Conservation (phyloP, 2,329 filamentous ascomycete genomes). For the Truncatella angustata region DNA sequence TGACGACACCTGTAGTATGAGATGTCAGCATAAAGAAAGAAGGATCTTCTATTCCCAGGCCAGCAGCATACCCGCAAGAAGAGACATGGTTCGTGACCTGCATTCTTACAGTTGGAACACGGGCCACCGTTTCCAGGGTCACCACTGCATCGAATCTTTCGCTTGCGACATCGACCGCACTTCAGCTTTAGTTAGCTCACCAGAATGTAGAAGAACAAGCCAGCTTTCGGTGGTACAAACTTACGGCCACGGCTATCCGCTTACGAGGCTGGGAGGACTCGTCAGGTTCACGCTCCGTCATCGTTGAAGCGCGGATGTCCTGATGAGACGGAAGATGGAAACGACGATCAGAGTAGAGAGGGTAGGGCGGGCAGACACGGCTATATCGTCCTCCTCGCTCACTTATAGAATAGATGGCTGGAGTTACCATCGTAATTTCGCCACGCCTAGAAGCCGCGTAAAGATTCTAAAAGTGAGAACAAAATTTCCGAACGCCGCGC, state of each 20-base stretch:
- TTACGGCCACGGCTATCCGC: constrained; percentile 58
- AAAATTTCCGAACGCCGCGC: constrained; percentile 10
- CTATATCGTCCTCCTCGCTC: constrained; percentile 39
- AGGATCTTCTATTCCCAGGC: not conserved
- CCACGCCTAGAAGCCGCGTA: constrained; percentile 10
- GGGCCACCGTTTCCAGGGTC: constrained; percentile 72
- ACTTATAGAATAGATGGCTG: constrained; percentile 34
- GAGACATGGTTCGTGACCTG: constrained; percentile 69
- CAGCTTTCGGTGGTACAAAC: constrained; percentile 29
- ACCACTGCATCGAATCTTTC: constrained; percentile 93
- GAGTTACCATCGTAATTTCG: constrained; percentile 39
- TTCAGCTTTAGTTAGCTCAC: constrained; percentile 32
- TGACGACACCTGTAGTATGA: constrained; percentile 32
- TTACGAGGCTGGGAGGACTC: constrained; percentile 49
- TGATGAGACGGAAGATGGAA: constrained; percentile 35
- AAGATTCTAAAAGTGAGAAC: not conserved
- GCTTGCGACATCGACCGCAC: constrained; percentile 87
- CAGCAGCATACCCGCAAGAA: constrained; percentile 69
- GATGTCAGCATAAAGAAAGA: not conserved
- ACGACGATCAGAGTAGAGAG: constrained; percentile 35
- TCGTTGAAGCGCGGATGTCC: constrained; percentile 34
- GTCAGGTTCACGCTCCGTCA: constrained; percentile 40
- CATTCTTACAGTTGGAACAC: constrained; percentile 80
- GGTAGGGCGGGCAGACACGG: constrained; percentile 36
- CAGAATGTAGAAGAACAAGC: not conserved